A percentile compares a stretch with the other conserved stretches of the same genome.
phyloP scores from a whole-genome alignment of 306 rosid genomes.

The Argentina anserina region DNA sequence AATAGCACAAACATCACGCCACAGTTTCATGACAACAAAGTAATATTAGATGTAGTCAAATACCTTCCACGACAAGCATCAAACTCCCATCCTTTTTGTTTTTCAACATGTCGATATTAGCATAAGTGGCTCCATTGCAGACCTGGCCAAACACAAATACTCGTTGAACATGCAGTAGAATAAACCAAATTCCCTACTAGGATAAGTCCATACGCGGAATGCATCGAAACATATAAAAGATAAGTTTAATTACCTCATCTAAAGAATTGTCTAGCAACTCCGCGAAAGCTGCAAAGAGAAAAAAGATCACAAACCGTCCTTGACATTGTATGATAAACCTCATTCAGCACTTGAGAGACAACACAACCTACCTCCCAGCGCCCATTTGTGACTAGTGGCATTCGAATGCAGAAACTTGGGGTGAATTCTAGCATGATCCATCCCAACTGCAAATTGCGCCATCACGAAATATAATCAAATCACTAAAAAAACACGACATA shows the following conservation, averaged over 20 bases:
- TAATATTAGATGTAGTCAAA: background rate
- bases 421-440: slow-evolving; percentile 91
- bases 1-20: background rate
- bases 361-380: slow-evolving; percentile 70
- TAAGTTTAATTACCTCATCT: slow-evolving; percentile 61
- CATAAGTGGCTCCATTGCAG: slow-evolving; percentile 80
- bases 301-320: background rate
- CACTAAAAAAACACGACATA: background rate
- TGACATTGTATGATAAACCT: background rate
- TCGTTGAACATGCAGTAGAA: background rate
- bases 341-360: background rate
- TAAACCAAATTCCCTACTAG: background rate
- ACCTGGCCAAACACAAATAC: slow-evolving; percentile 41
- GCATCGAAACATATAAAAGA: background rate
- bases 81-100: slow-evolving; percentile 60
- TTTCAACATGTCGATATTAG: slow-evolving; percentile 57
- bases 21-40: background rate
- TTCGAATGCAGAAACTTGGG: slow-evolving; percentile 95
- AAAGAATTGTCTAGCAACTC: slow-evolving; percentile 89
- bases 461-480: background rate
- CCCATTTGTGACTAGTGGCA: slow-evolving; percentile 99
- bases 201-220: no score
- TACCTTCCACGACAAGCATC: slow-evolving; percentile 83
- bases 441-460: slow-evolving; percentile 55
- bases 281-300: slow-evolving; percentile 71